Evolutionary conservation across 1,284 basidiomycete genomes (phyloP), one percentile per base, ranked within the genome.

Genomic region (Vanrija sp.): DNA sequence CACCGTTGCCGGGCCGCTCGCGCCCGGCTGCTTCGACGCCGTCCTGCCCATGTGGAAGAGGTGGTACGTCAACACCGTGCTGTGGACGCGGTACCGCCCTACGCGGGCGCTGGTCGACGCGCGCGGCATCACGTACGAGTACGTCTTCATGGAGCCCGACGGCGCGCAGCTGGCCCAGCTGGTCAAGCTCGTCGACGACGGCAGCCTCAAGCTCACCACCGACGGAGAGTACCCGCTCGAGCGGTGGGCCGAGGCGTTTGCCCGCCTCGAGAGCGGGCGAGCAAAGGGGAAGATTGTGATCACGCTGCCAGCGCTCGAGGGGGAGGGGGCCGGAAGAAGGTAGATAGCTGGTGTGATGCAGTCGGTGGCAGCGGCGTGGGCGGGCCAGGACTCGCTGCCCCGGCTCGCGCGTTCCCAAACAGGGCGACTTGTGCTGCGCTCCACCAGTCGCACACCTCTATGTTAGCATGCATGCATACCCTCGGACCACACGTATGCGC

Each of bases 281-380:
- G 21, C 43, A 6, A 64, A 64, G 60, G 62, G 62, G 54, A 64
- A 64, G 62, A 28, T 64, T 15, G 16, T 61, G 16, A 43, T 43
- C 18, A 16, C 9, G 23, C 19, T 43, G 19, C 42, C 19, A 2
- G 2, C 18, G 16, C 12, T 14, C 12, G 23, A 14, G 42, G 42
- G 21, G 21, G 21, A 23, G 21, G 21, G 21, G 21, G 21, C 21
- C 3, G 21, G 21, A 5, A 23, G 21, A 5, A 3, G 5, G 21
- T 3, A 2, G 5, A 5, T 5, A 3, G 21, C 3, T 23, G 21
- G 21, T 23, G 21, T 23, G 21, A 23, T 23, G 21, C 3, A 5
- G 21, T 23, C 21, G 21, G 21, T 23, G 21, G 21, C 21, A 23
- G 21, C n/a, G n/a, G 21, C 21, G 21, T 23, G 21, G 21, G 21